Evolutionary conservation across 2,329 filamentous ascomycete species (phyloP).

Genomic region (Ploettnerulaceae sp.): DNA sequence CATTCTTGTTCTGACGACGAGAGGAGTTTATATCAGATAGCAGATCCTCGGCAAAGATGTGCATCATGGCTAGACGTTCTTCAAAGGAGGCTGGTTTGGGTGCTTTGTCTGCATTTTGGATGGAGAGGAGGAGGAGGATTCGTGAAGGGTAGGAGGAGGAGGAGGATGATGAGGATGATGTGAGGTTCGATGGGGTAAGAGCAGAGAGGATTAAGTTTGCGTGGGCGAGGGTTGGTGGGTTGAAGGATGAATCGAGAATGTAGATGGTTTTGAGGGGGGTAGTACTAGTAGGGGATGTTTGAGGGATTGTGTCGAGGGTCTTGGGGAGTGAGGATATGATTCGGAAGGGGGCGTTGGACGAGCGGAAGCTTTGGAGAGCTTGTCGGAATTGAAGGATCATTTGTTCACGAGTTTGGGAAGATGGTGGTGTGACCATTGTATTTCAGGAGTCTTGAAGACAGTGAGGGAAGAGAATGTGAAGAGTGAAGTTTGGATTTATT

Average conservation of each 20-base stretch:
- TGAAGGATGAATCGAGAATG: constrained; percentile 64
- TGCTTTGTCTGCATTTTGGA: constrained; percentile 62
- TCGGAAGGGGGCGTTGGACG: constrained; percentile 21
- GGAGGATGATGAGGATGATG: constrained; percentile 7
- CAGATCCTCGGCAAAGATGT: constrained; percentile 56
- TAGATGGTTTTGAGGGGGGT: constrained; percentile 42
- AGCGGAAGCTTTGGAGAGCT: constrained; percentile 18
- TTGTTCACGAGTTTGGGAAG: background rate
- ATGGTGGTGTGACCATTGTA: constrained; percentile 6
- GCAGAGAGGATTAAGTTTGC: constrained; percentile 51
- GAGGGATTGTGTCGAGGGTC: constrained; percentile 11
- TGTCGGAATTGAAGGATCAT: constrained; percentile 7
- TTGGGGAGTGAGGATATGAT: constrained; percentile 27
- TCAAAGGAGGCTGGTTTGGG: constrained; percentile 64
- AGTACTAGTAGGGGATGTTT: constrained; percentile 9
- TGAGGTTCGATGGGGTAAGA: no score
- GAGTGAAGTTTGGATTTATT: background rate
- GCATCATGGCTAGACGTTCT: constrained; percentile 67
- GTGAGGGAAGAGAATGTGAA: background rate
- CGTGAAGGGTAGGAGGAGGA: constrained; percentile 33
- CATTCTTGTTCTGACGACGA: no score
- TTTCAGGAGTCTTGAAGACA: background rate
- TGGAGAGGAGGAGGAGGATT: constrained; percentile 55
- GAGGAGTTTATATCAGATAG: constrained; percentile 32
- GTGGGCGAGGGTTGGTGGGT: constrained; percentile 61